phyloP scores from a whole-genome alignment of 371 early-diverging fungal species.

The Syncephalis plumigaleata region DNA sequence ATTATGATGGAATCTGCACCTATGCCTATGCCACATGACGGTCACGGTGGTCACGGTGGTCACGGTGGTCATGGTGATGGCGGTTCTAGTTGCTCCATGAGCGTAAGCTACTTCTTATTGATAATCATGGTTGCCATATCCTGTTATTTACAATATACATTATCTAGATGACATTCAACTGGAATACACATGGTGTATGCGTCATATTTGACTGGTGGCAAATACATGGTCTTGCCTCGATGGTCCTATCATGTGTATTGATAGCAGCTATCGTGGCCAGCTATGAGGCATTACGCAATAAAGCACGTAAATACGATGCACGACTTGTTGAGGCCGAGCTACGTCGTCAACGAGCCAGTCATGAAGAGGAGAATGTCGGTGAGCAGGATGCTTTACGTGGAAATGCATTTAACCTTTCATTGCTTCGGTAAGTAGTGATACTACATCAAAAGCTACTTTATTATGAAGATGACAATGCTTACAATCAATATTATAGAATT shows the following conservation, averaged over 20 bases:
- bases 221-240: conserved; percentile 22
- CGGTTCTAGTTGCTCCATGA: not conserved
- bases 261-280: conserved; percentile 33
- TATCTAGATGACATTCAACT: conserved; percentile 59
- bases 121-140: conserved; percentile 8
- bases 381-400: not conserved
- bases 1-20: no score
- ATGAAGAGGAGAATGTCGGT: not conserved
- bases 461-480: not conserved
- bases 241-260: conserved; percentile 34
- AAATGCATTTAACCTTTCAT: not conserved
- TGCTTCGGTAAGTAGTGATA: not conserved
- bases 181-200: conserved; percentile 55
- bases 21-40: conserved; percentile 4
- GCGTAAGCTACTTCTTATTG: not conserved
- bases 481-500: conserved; percentile 8
- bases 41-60: conserved; percentile 3
- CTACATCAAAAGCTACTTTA: not conserved
- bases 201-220: conserved; percentile 62
- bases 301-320: conserved; percentile 26
- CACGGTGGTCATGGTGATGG: conserved; percentile 5
- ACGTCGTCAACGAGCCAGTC: conserved; percentile 7
- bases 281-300: conserved; percentile 37
- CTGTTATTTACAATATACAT: no score
- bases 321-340: conserved; percentile 10